phyloP scores from a whole-genome alignment of 2,329 filamentous ascomycete species.

The Trichoderma sp. region DNA sequence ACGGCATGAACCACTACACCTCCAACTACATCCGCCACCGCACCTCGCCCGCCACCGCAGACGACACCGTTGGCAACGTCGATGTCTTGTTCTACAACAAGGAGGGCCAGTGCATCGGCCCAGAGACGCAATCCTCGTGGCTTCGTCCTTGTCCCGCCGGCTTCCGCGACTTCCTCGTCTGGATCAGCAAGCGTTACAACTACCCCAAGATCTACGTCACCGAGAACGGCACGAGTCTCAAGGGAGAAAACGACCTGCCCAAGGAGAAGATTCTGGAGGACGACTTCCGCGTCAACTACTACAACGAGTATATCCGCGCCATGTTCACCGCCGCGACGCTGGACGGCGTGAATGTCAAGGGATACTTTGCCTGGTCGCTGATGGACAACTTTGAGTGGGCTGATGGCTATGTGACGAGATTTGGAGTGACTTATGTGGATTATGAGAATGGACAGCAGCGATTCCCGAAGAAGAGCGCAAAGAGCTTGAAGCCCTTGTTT shows the following conservation, averaged over 20 bases:
- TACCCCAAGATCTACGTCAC: conserved; percentile 81
- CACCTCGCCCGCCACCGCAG: conserved; percentile 54
- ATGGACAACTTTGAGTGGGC: conserved; percentile 93
- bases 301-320: conserved; percentile 71
- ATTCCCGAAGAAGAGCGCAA: conserved; percentile 80
- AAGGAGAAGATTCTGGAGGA: conserved; percentile 72
- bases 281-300: conserved; percentile 79
- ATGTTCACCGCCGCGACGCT: conserved; percentile 69
- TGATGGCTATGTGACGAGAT: conserved; percentile 85
- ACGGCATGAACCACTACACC: conserved; percentile 93
- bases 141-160: conserved; percentile 71
- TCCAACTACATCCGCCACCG: conserved; percentile 82
- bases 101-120: conserved; percentile 69
- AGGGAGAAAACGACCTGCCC: conserved; percentile 75
- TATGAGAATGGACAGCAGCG: conserved; percentile 77
- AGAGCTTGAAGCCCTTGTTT: conserved; percentile 68
- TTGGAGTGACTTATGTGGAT: conserved; percentile 81
- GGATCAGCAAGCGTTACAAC: conserved; percentile 74
- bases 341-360: conserved; percentile 75
- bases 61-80: conserved; percentile 74
- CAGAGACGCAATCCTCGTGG: conserved; percentile 81
- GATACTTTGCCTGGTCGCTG: conserved; percentile 84
- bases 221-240: conserved; percentile 82
- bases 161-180: conserved; percentile 73
- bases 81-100: conserved; percentile 71